These are phyloP conservation scores for Escovopsis sp. DNA, from an alignment of 2,329 filamentous ascomycete species.

Conservation along the genomic window DNA sequence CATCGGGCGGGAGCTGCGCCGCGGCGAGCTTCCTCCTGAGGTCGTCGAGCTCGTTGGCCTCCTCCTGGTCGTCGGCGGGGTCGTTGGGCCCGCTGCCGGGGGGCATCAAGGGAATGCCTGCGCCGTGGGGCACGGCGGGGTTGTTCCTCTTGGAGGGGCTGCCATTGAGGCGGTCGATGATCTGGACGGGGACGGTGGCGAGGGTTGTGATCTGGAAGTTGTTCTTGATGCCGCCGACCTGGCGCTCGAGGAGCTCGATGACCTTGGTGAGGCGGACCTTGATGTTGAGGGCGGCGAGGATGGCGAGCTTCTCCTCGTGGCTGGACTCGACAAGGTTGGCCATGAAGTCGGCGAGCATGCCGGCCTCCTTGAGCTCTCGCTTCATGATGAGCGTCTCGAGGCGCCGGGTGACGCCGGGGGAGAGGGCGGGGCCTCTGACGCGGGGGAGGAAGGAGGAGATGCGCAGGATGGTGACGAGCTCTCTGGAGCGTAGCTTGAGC, in stretches of 20 bases:
- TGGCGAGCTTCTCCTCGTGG: constrained; percentile 79
- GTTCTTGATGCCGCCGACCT: constrained; percentile 71
- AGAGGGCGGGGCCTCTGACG: constrained; percentile 48
- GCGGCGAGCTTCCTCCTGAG: constrained; percentile 75
- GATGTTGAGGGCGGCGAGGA: constrained; percentile 67
- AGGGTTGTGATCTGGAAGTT: constrained; percentile 75
- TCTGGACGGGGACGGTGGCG: constrained; percentile 48
- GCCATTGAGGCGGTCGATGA: constrained; percentile 37
- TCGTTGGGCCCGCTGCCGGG: constrained; percentile 27
- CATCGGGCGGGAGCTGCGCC: constrained; percentile 68
- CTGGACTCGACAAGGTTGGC: constrained; percentile 76
- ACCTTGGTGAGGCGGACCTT: constrained; percentile 67
- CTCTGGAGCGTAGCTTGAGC: constrained; percentile 70
- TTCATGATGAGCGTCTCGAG: constrained; percentile 77
- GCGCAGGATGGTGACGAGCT: constrained; percentile 70
- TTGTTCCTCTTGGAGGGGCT: constrained; percentile 20
- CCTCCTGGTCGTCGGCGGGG: constrained; percentile 49
- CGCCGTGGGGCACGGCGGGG: constrained; percentile 20
- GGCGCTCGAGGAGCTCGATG: constrained; percentile 67
- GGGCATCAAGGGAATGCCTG: constrained; percentile 21
- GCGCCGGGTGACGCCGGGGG: constrained; percentile 70
- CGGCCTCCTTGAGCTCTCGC: constrained; percentile 70
- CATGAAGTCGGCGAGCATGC: constrained; percentile 88
- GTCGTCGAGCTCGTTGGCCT: constrained; percentile 80
- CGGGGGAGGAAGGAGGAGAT: constrained; percentile 73